Conservation (phyloP, 176 grass and related monocot species). For the Pontederia paniculata region DNA sequence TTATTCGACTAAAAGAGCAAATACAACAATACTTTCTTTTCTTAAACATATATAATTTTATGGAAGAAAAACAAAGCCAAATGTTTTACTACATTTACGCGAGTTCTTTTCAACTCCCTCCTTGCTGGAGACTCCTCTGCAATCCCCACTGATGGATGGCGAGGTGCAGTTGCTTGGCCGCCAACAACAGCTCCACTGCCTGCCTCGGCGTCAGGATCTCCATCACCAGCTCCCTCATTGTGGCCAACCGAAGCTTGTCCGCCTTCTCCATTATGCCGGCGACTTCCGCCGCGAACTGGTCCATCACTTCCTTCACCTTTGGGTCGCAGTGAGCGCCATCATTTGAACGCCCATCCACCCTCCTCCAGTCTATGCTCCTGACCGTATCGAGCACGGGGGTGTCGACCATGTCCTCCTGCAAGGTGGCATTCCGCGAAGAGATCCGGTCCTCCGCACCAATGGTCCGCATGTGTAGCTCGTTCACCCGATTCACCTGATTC, state of each 20-base stretch:
- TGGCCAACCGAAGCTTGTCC: not conserved
- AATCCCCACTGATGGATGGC: not conserved
- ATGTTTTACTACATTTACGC: no score
- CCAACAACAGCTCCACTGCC: conserved; percentile 12
- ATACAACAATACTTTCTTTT: no score
- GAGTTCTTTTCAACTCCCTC: no score
- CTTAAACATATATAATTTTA: no score
- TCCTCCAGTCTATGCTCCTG: not conserved
- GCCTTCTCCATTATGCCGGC: conserved; percentile 1
- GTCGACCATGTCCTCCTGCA: conserved; percentile 11
- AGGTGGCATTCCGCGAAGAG: not conserved
- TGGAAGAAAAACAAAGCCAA: no score
- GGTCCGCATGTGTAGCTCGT: conserved; percentile 1
- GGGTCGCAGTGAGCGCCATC: no score
- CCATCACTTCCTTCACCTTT: not conserved
- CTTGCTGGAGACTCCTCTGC: not conserved
- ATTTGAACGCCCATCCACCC: not conserved
- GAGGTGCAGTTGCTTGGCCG: conserved; percentile 11
- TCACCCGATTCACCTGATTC: not conserved
- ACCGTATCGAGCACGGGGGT: not conserved
- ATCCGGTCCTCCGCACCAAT: not conserved
- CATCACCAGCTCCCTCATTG: not conserved
- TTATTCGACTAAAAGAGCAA: no score
- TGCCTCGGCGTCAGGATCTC: conserved; percentile 7
- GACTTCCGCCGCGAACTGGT: not conserved